Percentiles rank a stretch among this genome's conserved stretches.
Evolutionary conservation across 2,329 filamentous ascomycete species (phyloP).

Genomic region (Nigrospora osmanthi): DNA sequence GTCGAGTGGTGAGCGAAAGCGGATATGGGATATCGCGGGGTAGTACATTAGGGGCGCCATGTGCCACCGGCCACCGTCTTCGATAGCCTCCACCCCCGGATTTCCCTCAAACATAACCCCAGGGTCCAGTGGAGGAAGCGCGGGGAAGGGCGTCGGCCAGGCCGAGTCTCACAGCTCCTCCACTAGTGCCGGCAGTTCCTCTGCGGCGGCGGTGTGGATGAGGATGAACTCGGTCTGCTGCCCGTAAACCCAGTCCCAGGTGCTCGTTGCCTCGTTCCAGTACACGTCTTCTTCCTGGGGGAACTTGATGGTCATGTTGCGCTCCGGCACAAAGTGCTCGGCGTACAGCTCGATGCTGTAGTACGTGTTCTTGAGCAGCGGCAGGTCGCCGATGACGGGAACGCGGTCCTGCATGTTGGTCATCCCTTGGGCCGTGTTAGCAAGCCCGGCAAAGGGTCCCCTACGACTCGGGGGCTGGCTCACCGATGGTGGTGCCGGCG

Average conservation of each 20-base stretch:
- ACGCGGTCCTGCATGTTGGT: conserved; percentile 40
- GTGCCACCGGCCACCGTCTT: too few relatives aligned
- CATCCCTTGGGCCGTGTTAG: conserved; percentile 28
- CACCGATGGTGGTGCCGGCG: conserved; percentile 38
- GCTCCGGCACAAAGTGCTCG: conserved; percentile 36
- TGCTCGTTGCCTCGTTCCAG: conserved; percentile 27
- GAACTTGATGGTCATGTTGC: conserved; percentile 34
- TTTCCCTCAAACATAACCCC: too few relatives aligned
- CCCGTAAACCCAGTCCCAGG: conserved; percentile 41
- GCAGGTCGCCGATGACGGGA: conserved; percentile 36
- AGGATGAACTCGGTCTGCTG: conserved; percentile 37
- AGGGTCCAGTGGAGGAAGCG: too few relatives aligned
- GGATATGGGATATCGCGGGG: too few relatives aligned
- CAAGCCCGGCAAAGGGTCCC: background rate
- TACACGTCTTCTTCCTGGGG: conserved; percentile 43
- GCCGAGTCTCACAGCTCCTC: too few relatives aligned
- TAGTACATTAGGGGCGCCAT: too few relatives aligned
- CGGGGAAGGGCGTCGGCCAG: too few relatives aligned
- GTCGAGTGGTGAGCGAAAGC: too few relatives aligned
- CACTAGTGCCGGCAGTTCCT: too few relatives aligned
- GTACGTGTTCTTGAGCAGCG: conserved; percentile 34
- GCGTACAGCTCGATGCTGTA: conserved; percentile 43
- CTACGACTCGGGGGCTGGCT: conserved; percentile 4
- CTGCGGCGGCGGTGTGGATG: conserved; percentile 8
- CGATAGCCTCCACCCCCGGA: too few relatives aligned